Evolutionary conservation across 2,329 filamentous ascomycete species (phyloP).

Genomic region (Colletotrichum liriopes): DNA sequence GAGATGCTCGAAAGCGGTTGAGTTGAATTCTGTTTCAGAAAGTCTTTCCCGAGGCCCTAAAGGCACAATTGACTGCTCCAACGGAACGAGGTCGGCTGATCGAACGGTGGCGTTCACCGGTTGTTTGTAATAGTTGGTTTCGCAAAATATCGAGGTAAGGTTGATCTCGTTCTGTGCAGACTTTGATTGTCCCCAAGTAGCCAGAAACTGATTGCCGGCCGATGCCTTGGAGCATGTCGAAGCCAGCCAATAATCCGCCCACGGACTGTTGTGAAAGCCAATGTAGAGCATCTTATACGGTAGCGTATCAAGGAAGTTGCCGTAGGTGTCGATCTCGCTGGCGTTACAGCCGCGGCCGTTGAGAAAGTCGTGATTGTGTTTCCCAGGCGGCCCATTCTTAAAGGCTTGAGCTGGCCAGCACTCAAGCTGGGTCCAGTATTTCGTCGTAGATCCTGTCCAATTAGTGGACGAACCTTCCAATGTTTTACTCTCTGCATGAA

Average conservation of each 20-base stretch:
- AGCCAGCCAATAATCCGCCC: constrained; percentile 46
- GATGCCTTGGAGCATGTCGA: too few species aligned
- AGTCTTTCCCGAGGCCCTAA: constrained; percentile 42
- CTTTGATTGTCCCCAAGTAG: too few species aligned
- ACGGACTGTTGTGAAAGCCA: constrained; percentile 57
- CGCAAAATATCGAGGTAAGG: too few species aligned
- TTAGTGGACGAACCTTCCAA: constrained; percentile 42
- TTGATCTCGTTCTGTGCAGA: too few species aligned
- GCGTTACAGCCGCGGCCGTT: constrained; percentile 57
- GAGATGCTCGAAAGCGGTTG: constrained; percentile 53
- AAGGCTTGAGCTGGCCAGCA: constrained; percentile 54
- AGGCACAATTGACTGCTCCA: constrained; percentile 22
- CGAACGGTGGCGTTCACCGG: too few species aligned
- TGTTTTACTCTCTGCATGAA: constrained; percentile 47
- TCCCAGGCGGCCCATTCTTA: too few species aligned
- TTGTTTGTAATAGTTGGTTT: too few species aligned
- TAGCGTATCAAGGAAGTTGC: not conserved
- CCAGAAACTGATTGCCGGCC: too few species aligned
- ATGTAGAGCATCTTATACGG: constrained; percentile 57
- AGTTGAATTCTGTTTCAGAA: constrained; percentile 51
- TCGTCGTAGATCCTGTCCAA: constrained; percentile 50
- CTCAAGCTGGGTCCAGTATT: constrained; percentile 54
- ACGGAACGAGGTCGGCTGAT: too few species aligned
- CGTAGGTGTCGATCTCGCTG: constrained; percentile 36
- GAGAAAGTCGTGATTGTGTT: constrained; percentile 48